Base-by-base conservation (phyloP, 2,329 filamentous ascomycete genomes). In the Fusarium duplospermum region DNA sequence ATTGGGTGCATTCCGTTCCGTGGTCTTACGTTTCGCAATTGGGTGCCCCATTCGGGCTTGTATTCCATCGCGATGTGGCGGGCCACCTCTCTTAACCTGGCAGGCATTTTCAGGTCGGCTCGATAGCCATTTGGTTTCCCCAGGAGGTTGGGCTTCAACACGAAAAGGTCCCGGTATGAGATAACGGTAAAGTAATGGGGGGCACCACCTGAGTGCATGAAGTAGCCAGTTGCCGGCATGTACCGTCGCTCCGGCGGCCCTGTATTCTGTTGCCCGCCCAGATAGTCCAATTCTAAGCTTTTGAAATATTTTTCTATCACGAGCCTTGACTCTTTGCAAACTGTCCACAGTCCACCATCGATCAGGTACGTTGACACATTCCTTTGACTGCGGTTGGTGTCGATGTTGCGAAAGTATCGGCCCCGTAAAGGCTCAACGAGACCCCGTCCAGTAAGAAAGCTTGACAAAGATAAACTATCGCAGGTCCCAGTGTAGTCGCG, bases 331-430 rank as follows among this genome's bases (percentile, higher is more conserved):
- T 70, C 62, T 11, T 61, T 69, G 3, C 66, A 73, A 2, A 66
- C 63, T 0, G 57, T 63, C 69, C 63, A 72, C 14, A 73, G 3
- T 6, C 69, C 69, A 1, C 63, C 63, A 33, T 73, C 71, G 5
- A 72, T 35, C 11, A 68, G 0, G 4, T 67, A 73, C 3, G 58
- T 59, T 4, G 70, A 73, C 0, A 40, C 10, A 8, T 70, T 63
- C 4, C 36, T 72, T 3, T 50, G 38, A 6, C 29, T 29, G 14
- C 11, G 20, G 4, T 20, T 11, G 4, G 5, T 9, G 10, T 62
- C 13, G 0, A 24, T 22, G 13, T 47, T 62, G 3, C 22, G 2
- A 3, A 18, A 33, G 4, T 27, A 54, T 4, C 14, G 47, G 1
- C 2, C 7, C 7, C 47, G 45, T 8, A 10, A n/a, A 1, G 61